phyloP scores from a whole-genome alignment of 2,329 filamentous ascomycete genomes.

The Calonectria pauciramosa region DNA sequence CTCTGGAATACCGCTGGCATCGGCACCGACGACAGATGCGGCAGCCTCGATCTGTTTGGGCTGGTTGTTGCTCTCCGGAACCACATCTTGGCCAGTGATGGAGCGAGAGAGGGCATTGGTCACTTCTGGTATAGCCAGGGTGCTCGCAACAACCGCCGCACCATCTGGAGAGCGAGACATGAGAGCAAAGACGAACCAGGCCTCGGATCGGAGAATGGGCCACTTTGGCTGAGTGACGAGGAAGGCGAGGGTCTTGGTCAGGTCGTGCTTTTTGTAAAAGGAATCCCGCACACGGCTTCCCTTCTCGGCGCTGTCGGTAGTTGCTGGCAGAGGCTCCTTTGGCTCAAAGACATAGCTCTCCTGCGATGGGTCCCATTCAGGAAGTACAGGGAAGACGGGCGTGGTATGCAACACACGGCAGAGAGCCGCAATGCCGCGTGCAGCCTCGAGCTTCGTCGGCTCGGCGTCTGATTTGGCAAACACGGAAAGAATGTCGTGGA shows the following conservation, averaged over 20 bases:
- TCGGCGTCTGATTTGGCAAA: constrained; percentile 56
- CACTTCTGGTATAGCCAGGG: constrained; percentile 59
- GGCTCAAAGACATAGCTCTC: constrained; percentile 34
- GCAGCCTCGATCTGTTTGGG: constrained; percentile 37
- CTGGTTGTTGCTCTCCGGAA: constrained; percentile 25
- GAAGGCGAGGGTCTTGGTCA: constrained; percentile 61
- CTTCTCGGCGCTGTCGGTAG: constrained; percentile 13
- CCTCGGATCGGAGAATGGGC: constrained; percentile 70
- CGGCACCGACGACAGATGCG: constrained; percentile 15
- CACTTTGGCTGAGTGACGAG: constrained; percentile 71
- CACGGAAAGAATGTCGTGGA: constrained; percentile 55
- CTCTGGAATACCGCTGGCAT: constrained; percentile 44
- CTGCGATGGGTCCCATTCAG: constrained; percentile 51
- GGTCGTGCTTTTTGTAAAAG: constrained; percentile 63
- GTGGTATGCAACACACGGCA: constrained; percentile 68
- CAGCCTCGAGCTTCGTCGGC: constrained; percentile 72
- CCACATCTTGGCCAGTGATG: constrained; percentile 60
- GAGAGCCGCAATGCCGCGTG: constrained; percentile 65
- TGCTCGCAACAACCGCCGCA: constrained; percentile 58
- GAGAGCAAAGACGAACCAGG: constrained; percentile 73
- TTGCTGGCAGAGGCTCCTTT: constrained; percentile 12
- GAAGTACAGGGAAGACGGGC: constrained; percentile 46
- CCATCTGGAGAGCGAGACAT: constrained; percentile 68
- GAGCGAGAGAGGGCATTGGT: constrained; percentile 60
- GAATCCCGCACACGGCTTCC: constrained; percentile 41